Evolutionary conservation across 1,139 yeast genomes (phyloP), one percentile per base, ranked within the genome.

Genomic region (Blastobotrys buckinghamii): DNA sequence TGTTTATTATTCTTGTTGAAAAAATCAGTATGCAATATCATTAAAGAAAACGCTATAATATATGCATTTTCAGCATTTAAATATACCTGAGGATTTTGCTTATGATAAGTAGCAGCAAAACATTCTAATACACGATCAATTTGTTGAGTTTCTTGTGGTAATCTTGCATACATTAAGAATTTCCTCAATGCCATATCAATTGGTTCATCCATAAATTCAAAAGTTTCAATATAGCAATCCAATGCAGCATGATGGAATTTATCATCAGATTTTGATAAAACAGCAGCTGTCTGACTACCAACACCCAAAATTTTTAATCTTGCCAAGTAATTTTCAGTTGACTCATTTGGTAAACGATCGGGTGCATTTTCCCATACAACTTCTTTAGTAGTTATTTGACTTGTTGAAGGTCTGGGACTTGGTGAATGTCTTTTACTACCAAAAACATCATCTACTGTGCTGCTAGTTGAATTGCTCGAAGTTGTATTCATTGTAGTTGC

Each of bases 91-190:
- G 69, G 69, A 52, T 76, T 74, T 49, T 72, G 69, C 44, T 66
- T 63, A 48, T 69, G 66, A 59, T 73, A 82, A 17, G 75, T 69
- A 29, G 61, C 61, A 7, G 83, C 75, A 63, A 82, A 81, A 26
- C 74, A 73, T 47, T 75, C 76, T 42, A 83, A 64, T 2, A 81
- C 73, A 42, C 87, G 69, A 58, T 83, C 89, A 48, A 82, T 82
- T 59, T 83, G 88, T 60, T 82, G 89, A 0, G 86, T 70, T 60
- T 83, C 90, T 53, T 71, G 74, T 0, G 90, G 89, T 24, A 83
- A 64, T 48, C 77, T 77, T 45, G 78, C 73, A 44, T 72, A 66
- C 68, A 79, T 71, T 39, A 83, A 63, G 45, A 82, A 72, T 55
- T 74, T 76, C 40, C 90, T 66, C 45, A 83, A 63, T 0, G 88